Conservation (phyloP, 805 yeast genomes). For the Saccharomycopsis sp. region DNA sequence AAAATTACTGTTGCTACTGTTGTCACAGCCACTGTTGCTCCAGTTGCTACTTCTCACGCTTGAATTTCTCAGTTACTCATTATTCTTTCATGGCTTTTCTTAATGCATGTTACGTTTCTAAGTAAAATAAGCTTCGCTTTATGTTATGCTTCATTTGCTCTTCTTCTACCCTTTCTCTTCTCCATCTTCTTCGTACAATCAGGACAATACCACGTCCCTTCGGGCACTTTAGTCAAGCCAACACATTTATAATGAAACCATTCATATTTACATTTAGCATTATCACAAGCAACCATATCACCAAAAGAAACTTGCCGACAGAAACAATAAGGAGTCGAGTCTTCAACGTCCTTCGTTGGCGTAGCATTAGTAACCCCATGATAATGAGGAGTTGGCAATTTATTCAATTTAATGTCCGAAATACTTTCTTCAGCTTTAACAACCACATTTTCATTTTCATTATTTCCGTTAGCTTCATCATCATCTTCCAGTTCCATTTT, state of each 20-base stretch:
- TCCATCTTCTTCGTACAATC: constrained; percentile 49
- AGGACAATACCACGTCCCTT: constrained; percentile 93
- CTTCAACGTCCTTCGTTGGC: constrained; percentile 15
- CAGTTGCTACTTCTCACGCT: neutral
- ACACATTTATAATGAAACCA: constrained; percentile 81
- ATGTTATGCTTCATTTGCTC: constrained; percentile 20
- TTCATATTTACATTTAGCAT: constrained; percentile 54
- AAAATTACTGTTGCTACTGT: neutral
- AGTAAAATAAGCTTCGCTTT: neutral
- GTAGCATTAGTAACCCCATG: neutral
- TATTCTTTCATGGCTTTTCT: too few species aligned
- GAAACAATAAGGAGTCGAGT: constrained; percentile 45
- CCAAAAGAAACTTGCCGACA: constrained; percentile 95
- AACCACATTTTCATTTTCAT: neutral
- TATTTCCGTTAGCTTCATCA: constrained; percentile 2
- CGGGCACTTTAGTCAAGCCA: constrained; percentile 81
- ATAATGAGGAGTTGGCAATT: constrained; percentile 1
- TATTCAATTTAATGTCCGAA: neutral
- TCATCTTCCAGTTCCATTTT: constrained; percentile 23
- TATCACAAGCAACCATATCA: constrained; percentile 95
- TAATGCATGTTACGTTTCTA: too few species aligned
- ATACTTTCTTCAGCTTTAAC: neutral
- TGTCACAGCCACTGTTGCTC: neutral
- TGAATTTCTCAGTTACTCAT: too few species aligned
- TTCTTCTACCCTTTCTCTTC: constrained; percentile 27